Percentiles rank a stretch among this genome's conserved stretches.
Evolutionary conservation across 1,284 basidiomycete species (phyloP).

Genomic region (Jaminaea rosea): DNA sequence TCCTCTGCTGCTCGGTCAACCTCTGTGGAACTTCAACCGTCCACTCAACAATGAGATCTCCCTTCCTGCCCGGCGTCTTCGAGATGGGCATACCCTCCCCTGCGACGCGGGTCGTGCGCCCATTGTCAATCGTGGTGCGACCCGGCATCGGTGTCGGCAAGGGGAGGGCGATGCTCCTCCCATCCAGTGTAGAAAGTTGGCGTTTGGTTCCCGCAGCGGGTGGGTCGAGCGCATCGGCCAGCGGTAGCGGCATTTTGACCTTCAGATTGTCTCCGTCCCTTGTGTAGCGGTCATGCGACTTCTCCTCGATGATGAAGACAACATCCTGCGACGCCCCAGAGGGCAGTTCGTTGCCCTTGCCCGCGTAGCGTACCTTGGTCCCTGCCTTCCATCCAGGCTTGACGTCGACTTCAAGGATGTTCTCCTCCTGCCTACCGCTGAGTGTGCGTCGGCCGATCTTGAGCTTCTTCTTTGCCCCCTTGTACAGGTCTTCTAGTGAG

Average conservation of each 20-base stretch:
- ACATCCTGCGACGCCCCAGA: slow-evolving; percentile 38
- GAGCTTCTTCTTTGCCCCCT: slow-evolving; percentile 76
- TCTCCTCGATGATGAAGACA: slow-evolving; percentile 46
- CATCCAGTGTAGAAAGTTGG: slow-evolving; percentile 33
- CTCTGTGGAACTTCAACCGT: slow-evolving; percentile 36
- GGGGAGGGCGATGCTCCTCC: slow-evolving; percentile 32
- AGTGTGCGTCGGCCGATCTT: slow-evolving; percentile 71
- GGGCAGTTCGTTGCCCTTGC: slow-evolving; percentile 39
- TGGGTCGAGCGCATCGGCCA: slow-evolving; percentile 42
- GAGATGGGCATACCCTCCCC: slow-evolving; percentile 45
- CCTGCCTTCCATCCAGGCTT: slow-evolving; percentile 47
- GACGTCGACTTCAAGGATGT: slow-evolving; percentile 57
- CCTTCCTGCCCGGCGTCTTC: slow-evolving; percentile 36
- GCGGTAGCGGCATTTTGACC: slow-evolving; percentile 23
- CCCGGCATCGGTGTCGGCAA: slow-evolving; percentile 27
- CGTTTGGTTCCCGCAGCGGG: slow-evolving; percentile 28
- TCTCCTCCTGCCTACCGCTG: slow-evolving; percentile 71
- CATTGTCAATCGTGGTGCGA: slow-evolving; percentile 24
- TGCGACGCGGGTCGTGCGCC: slow-evolving; percentile 38
- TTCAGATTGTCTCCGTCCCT: slow-evolving; percentile 43
- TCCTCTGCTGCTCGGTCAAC: slow-evolving; percentile 24
- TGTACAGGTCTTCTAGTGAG: slow-evolving; percentile 82
- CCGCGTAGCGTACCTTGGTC: slow-evolving; percentile 44
- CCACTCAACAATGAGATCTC: slow-evolving; percentile 44
- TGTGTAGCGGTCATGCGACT: slow-evolving; percentile 32